Evolutionary conservation across 140 eudicot genomes (phyloP).

Genomic region (Bidens hawaiensis): DNA sequence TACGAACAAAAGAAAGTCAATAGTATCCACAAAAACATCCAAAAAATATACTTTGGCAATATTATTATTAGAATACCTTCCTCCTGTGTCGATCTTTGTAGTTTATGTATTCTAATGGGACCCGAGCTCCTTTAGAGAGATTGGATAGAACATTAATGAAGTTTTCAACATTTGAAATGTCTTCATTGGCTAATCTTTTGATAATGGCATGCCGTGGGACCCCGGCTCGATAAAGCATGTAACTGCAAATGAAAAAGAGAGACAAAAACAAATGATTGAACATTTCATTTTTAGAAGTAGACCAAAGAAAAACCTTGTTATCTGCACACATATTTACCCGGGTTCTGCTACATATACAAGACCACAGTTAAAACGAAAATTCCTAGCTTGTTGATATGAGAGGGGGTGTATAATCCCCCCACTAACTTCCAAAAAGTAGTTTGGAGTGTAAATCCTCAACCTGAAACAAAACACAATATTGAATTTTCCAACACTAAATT

Average conservation of each 20-base stretch:
- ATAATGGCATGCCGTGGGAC: conserved; percentile 95
- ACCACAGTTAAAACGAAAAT: conserved; percentile 89
- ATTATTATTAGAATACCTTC: conserved; percentile 45
- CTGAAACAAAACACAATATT: conserved; percentile 34
- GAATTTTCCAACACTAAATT: not conserved
- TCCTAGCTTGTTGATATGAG: conserved; percentile 92
- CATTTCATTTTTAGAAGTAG: not conserved
- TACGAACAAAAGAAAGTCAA: conserved; percentile 25
- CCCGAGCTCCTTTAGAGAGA: conserved; percentile 76
- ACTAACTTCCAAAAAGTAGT: conserved; percentile 90
- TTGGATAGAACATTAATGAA: conserved; percentile 62
- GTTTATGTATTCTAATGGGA: conserved; percentile 80
- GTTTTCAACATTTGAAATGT: conserved; percentile 66
- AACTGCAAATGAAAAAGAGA: conserved; percentile 38
- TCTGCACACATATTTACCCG: conserved; percentile 42
- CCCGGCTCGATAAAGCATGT: conserved; percentile 86
- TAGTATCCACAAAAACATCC: not conserved
- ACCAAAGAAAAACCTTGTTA: conserved; percentile 9
- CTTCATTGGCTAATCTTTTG: conserved; percentile 79
- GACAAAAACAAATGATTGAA: not conserved
- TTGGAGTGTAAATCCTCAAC: conserved; percentile 93
- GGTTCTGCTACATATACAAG: conserved; percentile 92
- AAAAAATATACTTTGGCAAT: not conserved
- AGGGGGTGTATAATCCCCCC: conserved; percentile 90
- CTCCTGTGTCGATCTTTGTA: conserved; percentile 77